Evolutionary conservation across 2,329 filamentous ascomycete genomes (phyloP).

Genomic region (Sporothrix euskadiensis): DNA sequence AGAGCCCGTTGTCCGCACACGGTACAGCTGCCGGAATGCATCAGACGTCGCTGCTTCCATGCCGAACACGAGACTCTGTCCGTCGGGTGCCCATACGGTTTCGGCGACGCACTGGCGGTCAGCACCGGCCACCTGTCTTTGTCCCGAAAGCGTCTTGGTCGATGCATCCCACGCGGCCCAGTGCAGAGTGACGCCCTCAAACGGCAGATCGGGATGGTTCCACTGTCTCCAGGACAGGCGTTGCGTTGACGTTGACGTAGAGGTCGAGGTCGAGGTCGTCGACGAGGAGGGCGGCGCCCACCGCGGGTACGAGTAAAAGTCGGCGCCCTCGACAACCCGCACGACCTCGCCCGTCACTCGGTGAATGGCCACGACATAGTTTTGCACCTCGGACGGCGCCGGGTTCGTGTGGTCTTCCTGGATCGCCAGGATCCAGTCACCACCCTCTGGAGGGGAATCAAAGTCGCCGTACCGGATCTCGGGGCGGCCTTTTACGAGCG

Average conservation of each 20-base stretch:
- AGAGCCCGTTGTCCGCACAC: conserved; percentile 31
- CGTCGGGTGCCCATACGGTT: conserved; percentile 53
- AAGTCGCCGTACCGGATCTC: conserved; percentile 51
- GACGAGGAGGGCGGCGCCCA: conserved; percentile 47
- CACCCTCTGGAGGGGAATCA: conserved; percentile 37
- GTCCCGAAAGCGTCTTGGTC: conserved; percentile 35
- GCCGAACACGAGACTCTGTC: conserved; percentile 47
- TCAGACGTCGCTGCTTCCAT: conserved; percentile 43
- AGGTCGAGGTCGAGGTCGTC: not conserved
- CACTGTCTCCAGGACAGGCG: conserved; percentile 56
- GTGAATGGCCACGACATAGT: conserved; percentile 46
- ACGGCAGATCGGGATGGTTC: conserved; percentile 56
- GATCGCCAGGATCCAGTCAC: conserved; percentile 51
- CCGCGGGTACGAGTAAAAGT: conserved; percentile 55
- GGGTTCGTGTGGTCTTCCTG: conserved; percentile 52
- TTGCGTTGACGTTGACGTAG: not conserved
- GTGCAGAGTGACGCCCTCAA: conserved; percentile 49
- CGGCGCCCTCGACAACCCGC: conserved; percentile 47
- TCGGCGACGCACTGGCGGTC: conserved; percentile 49
- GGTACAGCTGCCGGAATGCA: conserved; percentile 52
- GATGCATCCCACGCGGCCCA: conserved; percentile 41
- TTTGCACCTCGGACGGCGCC: conserved; percentile 39
- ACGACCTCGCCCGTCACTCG: conserved; percentile 45
- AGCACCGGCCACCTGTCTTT: conserved; percentile 45
- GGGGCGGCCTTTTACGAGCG: conserved; percentile 38